Percentiles rank a stretch among this genome's conserved stretches.
Conservation (phyloP, 495 filamentous ascomycete genomes). For the Eremomyces bilateralis region DNA sequence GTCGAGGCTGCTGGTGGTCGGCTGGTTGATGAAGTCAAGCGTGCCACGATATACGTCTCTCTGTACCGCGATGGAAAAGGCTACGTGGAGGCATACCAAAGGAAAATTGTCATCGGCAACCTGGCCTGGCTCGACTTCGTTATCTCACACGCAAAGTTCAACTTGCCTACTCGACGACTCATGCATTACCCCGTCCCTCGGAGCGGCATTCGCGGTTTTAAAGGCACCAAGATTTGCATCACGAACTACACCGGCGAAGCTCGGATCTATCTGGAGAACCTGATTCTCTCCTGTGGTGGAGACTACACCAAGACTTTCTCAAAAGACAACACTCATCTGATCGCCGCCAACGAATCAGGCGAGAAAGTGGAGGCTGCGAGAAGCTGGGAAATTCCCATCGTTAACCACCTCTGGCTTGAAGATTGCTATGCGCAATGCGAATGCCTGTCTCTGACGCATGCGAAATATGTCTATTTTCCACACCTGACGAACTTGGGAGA, state of each 20-base stretch:
- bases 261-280: constrained; percentile 76
- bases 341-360: constrained; percentile 67
- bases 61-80: constrained; percentile 64
- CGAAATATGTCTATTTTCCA: constrained; percentile 65
- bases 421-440: constrained; percentile 85
- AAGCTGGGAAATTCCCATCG: constrained; percentile 76
- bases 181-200: constrained; percentile 75
- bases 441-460: constrained; percentile 39
- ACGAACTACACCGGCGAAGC: constrained; percentile 95
- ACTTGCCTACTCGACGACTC: constrained; percentile 53
- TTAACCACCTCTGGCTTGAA: constrained; percentile 95
- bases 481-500: constrained; percentile 76
- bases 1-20: constrained; percentile 46
- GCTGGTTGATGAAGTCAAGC: constrained; percentile 40
- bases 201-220: constrained; percentile 56
- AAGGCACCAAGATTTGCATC: constrained; percentile 54
- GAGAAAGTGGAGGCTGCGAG: constrained; percentile 81
- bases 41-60: constrained; percentile 66
- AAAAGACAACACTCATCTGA: constrained; percentile 82
- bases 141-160: constrained; percentile 74
- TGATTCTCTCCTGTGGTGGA: constrained; percentile 62
- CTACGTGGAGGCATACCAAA: constrained; percentile 52
- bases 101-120: constrained; percentile 68
- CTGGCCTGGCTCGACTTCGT: constrained; percentile 83
- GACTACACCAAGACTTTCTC: constrained; percentile 84